Evolutionary conservation across 352 stramenopile genomes (phyloP).

Genomic region (Aphanomyces stellatus): DNA sequence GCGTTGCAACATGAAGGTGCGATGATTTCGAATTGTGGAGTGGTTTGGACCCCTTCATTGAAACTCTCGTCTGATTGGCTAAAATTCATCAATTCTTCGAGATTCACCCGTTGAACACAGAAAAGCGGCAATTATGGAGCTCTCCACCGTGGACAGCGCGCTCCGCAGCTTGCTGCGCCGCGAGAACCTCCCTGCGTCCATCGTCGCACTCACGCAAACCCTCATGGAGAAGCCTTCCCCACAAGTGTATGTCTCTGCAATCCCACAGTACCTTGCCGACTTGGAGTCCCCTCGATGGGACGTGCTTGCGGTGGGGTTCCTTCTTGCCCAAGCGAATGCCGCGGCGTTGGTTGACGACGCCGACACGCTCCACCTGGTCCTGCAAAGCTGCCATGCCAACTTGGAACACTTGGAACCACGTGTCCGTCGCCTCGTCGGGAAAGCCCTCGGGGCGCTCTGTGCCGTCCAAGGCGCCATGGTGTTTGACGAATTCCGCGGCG

Average conservation of each 20-base stretch:
- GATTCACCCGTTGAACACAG: not conserved
- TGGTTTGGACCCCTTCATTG: constrained; percentile 3
- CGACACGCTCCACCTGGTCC: constrained; percentile 28
- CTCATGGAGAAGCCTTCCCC: constrained; percentile 25
- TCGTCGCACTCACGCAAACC: constrained; percentile 31
- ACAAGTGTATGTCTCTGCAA: constrained; percentile 10
- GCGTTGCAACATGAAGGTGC: not conserved
- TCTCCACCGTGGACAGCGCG: constrained; percentile 52
- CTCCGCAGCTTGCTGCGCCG: constrained; percentile 68
- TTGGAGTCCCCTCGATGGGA: constrained; percentile 48
- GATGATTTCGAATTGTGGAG: not conserved
- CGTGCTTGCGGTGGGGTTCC: constrained; percentile 51
- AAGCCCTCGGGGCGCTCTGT: constrained; percentile 59
- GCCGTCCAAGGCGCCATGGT: constrained; percentile 47
- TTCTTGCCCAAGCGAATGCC: constrained; percentile 40
- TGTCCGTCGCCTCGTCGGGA: constrained; percentile 68
- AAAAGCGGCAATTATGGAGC: constrained; percentile 42
- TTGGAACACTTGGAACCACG: constrained; percentile 83
- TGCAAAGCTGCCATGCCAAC: constrained; percentile 29
- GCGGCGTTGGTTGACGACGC: constrained; percentile 25
- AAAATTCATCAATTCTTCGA: not conserved
- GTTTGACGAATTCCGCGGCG: constrained; percentile 46
- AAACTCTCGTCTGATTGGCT: not conserved
- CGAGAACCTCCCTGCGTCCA: constrained; percentile 37
- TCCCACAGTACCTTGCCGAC: constrained; percentile 8